These are phyloP conservation scores for Calonectria fujianensis DNA, from an alignment of 2,329 filamentous ascomycete species.

Conservation along the genomic window DNA sequence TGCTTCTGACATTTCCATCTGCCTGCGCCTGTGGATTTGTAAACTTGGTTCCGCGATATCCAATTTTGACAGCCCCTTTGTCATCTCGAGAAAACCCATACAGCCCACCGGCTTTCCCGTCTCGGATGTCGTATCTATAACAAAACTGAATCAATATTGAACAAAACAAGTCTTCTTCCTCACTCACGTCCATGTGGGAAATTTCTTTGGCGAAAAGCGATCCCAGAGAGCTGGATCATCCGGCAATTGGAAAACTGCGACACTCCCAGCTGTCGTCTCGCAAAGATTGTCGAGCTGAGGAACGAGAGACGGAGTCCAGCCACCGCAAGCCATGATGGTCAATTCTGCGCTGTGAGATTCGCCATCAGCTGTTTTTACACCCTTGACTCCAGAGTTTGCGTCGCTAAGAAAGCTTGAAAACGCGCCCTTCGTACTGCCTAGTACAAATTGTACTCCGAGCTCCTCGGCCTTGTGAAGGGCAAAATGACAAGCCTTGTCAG, in stretches of 20 bases:
- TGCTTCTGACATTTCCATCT: slow-evolving; percentile 61
- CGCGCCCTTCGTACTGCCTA: slow-evolving; percentile 57
- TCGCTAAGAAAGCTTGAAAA: slow-evolving; percentile 55
- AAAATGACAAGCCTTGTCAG: slow-evolving; percentile 67
- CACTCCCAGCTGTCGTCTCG: slow-evolving; percentile 48
- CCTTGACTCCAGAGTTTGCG: slow-evolving; percentile 52
- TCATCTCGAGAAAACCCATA: slow-evolving; percentile 55
- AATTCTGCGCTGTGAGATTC: slow-evolving; percentile 56
- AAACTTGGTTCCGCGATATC: slow-evolving; percentile 56
- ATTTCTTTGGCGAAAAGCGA: slow-evolving; percentile 43
- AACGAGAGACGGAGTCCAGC: slow-evolving; percentile 46
- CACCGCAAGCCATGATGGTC: slow-evolving; percentile 62
- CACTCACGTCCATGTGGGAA: slow-evolving; percentile 44
- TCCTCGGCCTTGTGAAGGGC: slow-evolving; percentile 64
- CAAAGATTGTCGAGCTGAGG: slow-evolving; percentile 46
- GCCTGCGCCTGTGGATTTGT: slow-evolving; percentile 62
- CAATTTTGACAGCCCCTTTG: slow-evolving; percentile 54
- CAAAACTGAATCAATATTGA: neutral
- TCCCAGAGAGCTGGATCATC: slow-evolving; percentile 33
- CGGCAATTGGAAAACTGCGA: slow-evolving; percentile 46
- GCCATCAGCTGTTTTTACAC: slow-evolving; percentile 63
- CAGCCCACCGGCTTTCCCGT: slow-evolving; percentile 49
- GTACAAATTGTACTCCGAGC: slow-evolving; percentile 64
- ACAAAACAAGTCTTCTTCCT: neutral
- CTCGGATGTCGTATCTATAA: slow-evolving; percentile 39